phyloP scores from a whole-genome alignment of 2,329 filamentous ascomycete genomes.

The Hymenotorrendiella dingleyae region DNA sequence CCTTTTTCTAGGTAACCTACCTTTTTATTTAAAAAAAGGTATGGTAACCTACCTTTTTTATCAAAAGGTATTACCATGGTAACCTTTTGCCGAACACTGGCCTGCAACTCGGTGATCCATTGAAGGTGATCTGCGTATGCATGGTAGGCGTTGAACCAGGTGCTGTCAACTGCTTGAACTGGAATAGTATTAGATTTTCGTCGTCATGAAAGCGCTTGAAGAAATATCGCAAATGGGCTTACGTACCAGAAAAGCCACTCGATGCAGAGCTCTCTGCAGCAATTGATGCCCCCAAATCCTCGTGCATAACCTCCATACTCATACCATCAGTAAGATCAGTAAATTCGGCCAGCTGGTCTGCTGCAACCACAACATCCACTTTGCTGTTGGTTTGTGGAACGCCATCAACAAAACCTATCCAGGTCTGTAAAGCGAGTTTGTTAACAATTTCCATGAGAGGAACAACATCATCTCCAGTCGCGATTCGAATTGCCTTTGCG shows the following conservation, averaged over 20 bases:
- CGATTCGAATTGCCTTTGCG: slow-evolving; percentile 36
- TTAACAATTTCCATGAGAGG: slow-evolving; percentile 32
- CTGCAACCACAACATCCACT: slow-evolving; percentile 39
- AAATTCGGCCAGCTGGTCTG: slow-evolving; percentile 34
- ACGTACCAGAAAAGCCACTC: slow-evolving; percentile 6
- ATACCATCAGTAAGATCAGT: slow-evolving; percentile 31
- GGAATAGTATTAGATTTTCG: neutral
- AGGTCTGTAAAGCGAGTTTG: slow-evolving; percentile 32
- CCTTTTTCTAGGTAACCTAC: too few relatives aligned
- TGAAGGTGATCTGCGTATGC: slow-evolving; percentile 45
- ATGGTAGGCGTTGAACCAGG: slow-evolving; percentile 51
- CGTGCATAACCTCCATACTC: slow-evolving; percentile 34
- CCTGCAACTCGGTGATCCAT: slow-evolving; percentile 42
- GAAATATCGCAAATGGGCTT: neutral
- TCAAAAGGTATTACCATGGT: too few relatives aligned
- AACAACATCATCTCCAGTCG: slow-evolving; percentile 30
- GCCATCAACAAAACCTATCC: slow-evolving; percentile 29
- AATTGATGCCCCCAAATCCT: slow-evolving; percentile 39
- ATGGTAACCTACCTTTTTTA: too few relatives aligned
- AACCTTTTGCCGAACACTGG: too few relatives aligned
- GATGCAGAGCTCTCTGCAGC: slow-evolving; percentile 30
- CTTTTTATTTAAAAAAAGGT: too few relatives aligned
- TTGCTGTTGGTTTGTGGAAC: slow-evolving; percentile 22
- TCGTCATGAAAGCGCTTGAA: too few relatives aligned
- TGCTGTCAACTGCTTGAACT: slow-evolving; percentile 9